These are phyloP conservation scores for Colletotrichum sp. DNA, from an alignment of 2,329 filamentous ascomycete genomes.

Conservation along the genomic window DNA sequence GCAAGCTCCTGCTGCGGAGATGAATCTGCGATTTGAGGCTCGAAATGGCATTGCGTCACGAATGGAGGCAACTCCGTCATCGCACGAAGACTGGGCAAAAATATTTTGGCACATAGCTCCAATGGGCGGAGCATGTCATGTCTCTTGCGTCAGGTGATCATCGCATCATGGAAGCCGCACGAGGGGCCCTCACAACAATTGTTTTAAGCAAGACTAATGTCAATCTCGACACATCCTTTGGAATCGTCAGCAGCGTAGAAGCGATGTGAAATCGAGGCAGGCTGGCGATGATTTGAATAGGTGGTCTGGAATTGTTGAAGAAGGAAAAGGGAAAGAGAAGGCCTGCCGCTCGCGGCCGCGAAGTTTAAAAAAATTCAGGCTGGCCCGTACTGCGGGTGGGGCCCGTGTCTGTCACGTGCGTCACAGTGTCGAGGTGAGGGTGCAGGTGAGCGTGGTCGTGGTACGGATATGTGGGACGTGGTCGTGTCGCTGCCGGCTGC, in stretches of 20 bases:
- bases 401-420: not conserved
- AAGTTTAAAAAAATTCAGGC: conserved; percentile 24
- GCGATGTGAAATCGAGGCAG: conserved; percentile 28
- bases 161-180: conserved; percentile 67
- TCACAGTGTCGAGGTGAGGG: not conserved
- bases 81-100: not conserved
- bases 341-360: not conserved
- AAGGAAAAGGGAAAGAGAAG: conserved; percentile 29
- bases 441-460: not conserved
- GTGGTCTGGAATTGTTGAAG: conserved; percentile 47
- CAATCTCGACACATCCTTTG: conserved; percentile 63
- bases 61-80: not conserved
- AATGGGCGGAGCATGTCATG: conserved; percentile 53
- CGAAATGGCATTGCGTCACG: not conserved
- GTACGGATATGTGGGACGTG: not conserved
- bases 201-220: conserved; percentile 67
- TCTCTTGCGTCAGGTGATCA: conserved; percentile 73
- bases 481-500: not conserved
- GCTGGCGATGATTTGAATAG: conserved; percentile 47
- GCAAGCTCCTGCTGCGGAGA: not conserved
- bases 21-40: not conserved
- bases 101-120: not conserved
- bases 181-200: conserved; percentile 72
- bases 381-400: not conserved
- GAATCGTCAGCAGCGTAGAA: conserved; percentile 51